Percentiles rank a stretch among this genome's conserved stretches.
Evolutionary conservation across 495 filamentous ascomycete genomes (phyloP).

Genomic region (Lindgomyces ingoldianus): DNA sequence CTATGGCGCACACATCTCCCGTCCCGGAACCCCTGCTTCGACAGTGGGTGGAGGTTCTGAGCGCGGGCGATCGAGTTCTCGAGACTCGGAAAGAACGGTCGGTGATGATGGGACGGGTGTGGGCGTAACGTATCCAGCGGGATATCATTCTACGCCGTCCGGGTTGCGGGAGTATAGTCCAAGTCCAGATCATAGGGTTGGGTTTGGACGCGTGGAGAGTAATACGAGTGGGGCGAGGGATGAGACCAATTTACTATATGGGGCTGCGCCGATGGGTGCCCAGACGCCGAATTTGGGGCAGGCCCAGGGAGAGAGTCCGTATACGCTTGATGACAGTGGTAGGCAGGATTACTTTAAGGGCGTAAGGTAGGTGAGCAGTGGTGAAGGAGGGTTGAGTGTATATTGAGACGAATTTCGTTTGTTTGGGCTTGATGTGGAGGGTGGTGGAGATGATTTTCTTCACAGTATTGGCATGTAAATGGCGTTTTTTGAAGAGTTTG

Average conservation of each 20-base stretch:
- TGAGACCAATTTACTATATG: constrained; percentile 31
- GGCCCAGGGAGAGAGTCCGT: constrained; percentile 8
- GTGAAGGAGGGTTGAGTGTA: background rate
- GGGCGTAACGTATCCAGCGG: constrained; percentile 42
- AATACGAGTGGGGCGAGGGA: constrained; percentile 14
- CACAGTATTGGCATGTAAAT: too few species aligned
- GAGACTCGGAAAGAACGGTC: constrained; percentile 35
- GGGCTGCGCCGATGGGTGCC: constrained; percentile 43
- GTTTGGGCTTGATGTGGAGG: too few species aligned
- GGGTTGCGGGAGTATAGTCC: constrained; percentile 40
- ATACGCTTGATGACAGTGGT: constrained; percentile 8
- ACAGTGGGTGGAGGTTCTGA: constrained; percentile 3
- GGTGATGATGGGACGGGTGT: constrained; percentile 4
- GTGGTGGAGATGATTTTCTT: too few species aligned
- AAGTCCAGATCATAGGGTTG: constrained; percentile 24
- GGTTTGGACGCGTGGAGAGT: constrained; percentile 3
- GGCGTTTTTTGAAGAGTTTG: too few species aligned
- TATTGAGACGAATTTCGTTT: constrained; percentile 1
- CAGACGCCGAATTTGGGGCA: constrained; percentile 7
- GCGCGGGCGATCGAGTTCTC: constrained; percentile 29
- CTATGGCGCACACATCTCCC: constrained; percentile 39
- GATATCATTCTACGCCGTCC: constrained; percentile 44
- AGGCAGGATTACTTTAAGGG: constrained; percentile 10
- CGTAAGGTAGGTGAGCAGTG: background rate
- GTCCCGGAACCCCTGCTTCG: constrained; percentile 41